Evolutionary conservation across 1,139 yeast genomes (phyloP), one percentile per base, ranked within the genome.

Genomic region (Lodderomyces pseudojiufengensis): DNA sequence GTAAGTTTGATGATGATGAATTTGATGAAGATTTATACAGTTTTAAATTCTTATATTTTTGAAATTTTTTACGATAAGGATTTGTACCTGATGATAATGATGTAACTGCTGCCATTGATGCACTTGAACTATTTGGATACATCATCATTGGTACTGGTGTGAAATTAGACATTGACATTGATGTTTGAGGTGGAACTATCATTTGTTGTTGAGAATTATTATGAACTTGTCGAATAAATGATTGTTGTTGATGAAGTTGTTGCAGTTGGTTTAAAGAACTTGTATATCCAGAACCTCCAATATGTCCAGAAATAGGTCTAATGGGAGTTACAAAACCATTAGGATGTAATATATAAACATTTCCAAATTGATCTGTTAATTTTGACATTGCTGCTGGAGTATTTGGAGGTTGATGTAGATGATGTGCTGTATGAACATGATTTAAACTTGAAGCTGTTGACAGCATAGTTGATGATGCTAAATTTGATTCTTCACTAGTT

Each of bases 1-100:
- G 47, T 29, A 60, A 45, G 32, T 47, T 48, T 13, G 47, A 47
- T n/a, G n/a, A 2, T 51, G 42, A 6, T 54, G 39, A 33, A 46
- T 47, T 18, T 47, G 48, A 2, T 51, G 42, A 7, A 54, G 39
- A 2, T 54, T 51, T 24, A 49, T 24, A 15, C 25, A 29, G 29
- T 7, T 42, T 33, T 24, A 45, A 37, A 41, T 40, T 48, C 44
- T 33, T 42, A 47, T 29, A 45, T 45, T 24, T 35, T 21, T 33
- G 24, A 12, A 29, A 26, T 20, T 29, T 36, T 29, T 32, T 36
- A 16, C 33, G 29, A 16, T 38, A 35, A 12, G 37, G 31, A n/a
- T n/a, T n/a, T 9, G 41, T 30, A 10, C 32, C 24, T 15, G 35
- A 27, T 11, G 36, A 26, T 22, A 33, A 15, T 12, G 33, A 25